Evolutionary conservation across 2,329 filamentous ascomycete genomes (phyloP).

Genomic region (Aspergillus viridinutans): DNA sequence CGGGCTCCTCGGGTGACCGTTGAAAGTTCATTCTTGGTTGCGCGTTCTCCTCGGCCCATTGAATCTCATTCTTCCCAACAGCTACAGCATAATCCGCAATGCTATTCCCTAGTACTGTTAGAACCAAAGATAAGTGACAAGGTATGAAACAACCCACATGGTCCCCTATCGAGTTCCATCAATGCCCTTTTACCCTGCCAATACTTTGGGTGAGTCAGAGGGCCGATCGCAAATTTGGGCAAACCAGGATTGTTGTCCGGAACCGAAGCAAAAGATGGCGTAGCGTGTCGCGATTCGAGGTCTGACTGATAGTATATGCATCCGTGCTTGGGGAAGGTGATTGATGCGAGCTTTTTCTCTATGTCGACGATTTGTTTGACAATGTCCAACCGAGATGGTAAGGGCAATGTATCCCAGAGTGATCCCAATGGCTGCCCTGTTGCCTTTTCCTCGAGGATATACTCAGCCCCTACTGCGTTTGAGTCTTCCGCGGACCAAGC

Average conservation of each 20-base stretch:
- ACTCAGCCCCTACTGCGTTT: conserved; percentile 39
- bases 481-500: conserved; percentile 29
- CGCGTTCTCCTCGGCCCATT: conserved; percentile 11
- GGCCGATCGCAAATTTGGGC: conserved; percentile 7
- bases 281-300: not conserved
- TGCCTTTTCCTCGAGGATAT: conserved; percentile 37
- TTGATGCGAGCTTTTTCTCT: conserved; percentile 15
- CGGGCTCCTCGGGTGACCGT: conserved; percentile 6
- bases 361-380: conserved; percentile 18
- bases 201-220: conserved; percentile 8
- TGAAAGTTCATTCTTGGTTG: conserved; percentile 13
- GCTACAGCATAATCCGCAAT: conserved; percentile 9
- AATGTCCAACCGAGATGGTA: conserved; percentile 7
- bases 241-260: not conserved
- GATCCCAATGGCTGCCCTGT: conserved; percentile 27
- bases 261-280: not conserved
- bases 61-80: conserved; percentile 11
- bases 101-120: conserved; percentile 2
- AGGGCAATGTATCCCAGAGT: conserved; percentile 24
- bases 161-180: conserved; percentile 11
- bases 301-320: conserved; percentile 20
- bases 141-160: conserved; percentile 8
- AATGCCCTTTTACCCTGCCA: conserved; percentile 5
- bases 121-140: not conserved
- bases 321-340: conserved; percentile 18